These are phyloP conservation scores for Cercospora citrullina DNA, from an alignment of 2,329 filamentous ascomycete genomes.

Conservation along the genomic window DNA sequence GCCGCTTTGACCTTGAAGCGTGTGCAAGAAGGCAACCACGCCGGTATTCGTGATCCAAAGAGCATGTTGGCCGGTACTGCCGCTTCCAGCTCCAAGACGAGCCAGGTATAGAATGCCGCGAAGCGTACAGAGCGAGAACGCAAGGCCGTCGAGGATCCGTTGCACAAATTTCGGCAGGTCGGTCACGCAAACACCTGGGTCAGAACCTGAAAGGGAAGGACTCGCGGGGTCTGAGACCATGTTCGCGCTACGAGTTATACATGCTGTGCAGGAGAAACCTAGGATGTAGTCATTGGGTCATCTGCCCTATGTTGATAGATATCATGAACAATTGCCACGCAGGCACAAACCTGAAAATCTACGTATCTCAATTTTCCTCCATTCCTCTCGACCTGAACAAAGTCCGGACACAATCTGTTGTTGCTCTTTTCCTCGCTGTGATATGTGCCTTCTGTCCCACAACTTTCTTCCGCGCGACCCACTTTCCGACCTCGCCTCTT, in stretches of 20 bases:
- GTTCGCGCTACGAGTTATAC: not conserved
- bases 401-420: not conserved
- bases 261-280: not conserved
- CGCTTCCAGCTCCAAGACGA: constrained; percentile 26
- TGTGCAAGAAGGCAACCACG: constrained; percentile 59
- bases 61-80: constrained; percentile 44
- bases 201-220: not conserved
- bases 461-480: not conserved
- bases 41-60: constrained; percentile 57
- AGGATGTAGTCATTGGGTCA: not conserved
- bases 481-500: not conserved
- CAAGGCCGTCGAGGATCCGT: constrained; percentile 1
- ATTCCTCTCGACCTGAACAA: no score
- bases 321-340: not conserved
- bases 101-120: constrained; percentile 21
- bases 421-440: not conserved
- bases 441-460: not conserved
- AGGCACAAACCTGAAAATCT: not conserved
- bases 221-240: not conserved
- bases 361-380: no score
- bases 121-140: constrained; percentile 6
- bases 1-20: constrained; percentile 69
- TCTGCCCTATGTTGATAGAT: not conserved
- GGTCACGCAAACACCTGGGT: constrained; percentile 4
- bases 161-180: constrained; percentile 4